Evolutionary conservation across 495 filamentous ascomycete species (phyloP), one percentile per base, ranked within the genome.

Genomic region (Friedmanniomyces endolithicus): DNA sequence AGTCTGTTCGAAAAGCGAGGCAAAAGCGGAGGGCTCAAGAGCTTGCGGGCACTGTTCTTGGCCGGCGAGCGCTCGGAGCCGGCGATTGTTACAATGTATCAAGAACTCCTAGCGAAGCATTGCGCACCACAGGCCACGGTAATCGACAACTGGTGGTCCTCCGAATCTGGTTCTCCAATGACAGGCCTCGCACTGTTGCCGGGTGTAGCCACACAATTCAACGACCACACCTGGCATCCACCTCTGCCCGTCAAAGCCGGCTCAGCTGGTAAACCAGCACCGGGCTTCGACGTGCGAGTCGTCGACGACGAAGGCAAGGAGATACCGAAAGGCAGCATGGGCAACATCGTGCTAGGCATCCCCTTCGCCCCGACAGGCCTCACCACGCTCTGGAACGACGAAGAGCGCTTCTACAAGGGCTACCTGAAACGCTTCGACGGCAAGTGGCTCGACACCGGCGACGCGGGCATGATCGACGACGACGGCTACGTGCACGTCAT

Each of bases 81-180:
- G 6, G 83, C 81, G 50, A 88, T 96, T 63, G 76, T 96, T 2
- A 76, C 75, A 11, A 80, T 84, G 65, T 95, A 89, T 55, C 84
- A 89, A 61, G 71, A 80, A 6, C 74, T 94, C 0, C 71, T 95
- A 1, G 61, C 70, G 11, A 71, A 76, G 50, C 80, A 87, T 59
- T 83, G 78, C 35, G 78, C 80, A 0, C 70, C 69, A 0, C 75
- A 76, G 27, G 81, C 87, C 0, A 71, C 77, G 25, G 86, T 95
- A 16, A 75, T 95, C 48, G 90, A 96, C 66, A 94, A 95, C 64
- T 96, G 90, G 90, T 96, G 90, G 90, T 90, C 86, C 2, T 90
- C 87, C 1, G 90, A 95, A 68, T 87, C 85, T 0, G 90, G 90
- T 8, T 87, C 84, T 4, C 90, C 90, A 6, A 95, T 96, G 56